A percentile compares a stretch with the other conserved stretches of the same genome.
Conservation (phyloP, 495 filamentous ascomycete genomes). For the Neurospora pannonica region DNA sequence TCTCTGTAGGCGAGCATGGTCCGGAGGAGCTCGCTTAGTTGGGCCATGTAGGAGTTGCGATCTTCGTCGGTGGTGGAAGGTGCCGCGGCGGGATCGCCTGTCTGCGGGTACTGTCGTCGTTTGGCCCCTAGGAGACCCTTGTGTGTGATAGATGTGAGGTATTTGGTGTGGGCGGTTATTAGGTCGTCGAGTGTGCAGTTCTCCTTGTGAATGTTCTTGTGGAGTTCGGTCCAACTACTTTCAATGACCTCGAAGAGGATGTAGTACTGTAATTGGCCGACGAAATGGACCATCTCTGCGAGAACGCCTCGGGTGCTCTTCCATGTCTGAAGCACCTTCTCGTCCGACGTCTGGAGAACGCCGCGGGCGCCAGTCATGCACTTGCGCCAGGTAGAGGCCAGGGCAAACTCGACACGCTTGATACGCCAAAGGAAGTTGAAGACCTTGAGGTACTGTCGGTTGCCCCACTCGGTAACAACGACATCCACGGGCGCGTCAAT, state of each 20-base stretch:
- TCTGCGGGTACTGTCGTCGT: conserved; percentile 29
- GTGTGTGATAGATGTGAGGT: conserved; percentile 88
- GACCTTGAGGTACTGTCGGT: conserved; percentile 92
- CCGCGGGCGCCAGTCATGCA: conserved; percentile 93
- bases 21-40: conserved; percentile 86
- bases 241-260: conserved; percentile 99
- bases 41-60: conserved; percentile 77
- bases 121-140: conserved; percentile 84
- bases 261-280: conserved; percentile 95
- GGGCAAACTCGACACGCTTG: conserved; percentile 92
- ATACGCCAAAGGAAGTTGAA: conserved; percentile 99
- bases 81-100: conserved; percentile 9
- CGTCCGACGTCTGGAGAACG: conserved; percentile 73
- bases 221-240: conserved; percentile 79
- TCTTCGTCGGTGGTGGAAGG: conserved; percentile 38
- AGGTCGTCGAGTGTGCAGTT: conserved; percentile 90
- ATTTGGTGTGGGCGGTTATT: conserved; percentile 81
- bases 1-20: conserved; percentile 92
- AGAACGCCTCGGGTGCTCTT: conserved; percentile 77
- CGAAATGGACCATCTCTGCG: conserved; percentile 97
- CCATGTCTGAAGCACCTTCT: conserved; percentile 74
- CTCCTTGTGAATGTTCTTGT: conserved; percentile 67
- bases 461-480: conserved; percentile 89
- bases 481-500: conserved; percentile 96
- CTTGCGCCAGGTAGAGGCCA: conserved; percentile 84